Percentiles rank a stretch among this genome's conserved stretches.
phyloP scores from a whole-genome alignment of 768 basidiomycete genomes.

The Leccinum subtestaceum region DNA sequence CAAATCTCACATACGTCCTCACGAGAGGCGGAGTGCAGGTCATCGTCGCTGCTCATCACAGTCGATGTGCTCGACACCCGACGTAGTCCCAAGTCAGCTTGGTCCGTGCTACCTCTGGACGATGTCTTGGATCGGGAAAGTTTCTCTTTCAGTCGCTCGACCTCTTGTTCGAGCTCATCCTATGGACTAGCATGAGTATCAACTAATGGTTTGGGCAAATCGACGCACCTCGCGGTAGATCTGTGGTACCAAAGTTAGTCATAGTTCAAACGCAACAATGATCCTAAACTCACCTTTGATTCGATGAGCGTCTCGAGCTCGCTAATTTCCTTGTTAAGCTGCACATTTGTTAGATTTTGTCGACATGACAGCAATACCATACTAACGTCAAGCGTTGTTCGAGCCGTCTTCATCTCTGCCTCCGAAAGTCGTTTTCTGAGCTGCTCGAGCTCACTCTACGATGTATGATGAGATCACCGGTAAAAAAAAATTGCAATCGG shows the following conservation, averaged over 20 bases:
- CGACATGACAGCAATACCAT: not conserved
- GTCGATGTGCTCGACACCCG: conserved; percentile 21
- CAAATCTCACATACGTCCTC: conserved; percentile 79
- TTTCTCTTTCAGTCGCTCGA: conserved; percentile 74
- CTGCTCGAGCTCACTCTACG: conserved; percentile 65
- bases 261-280: not conserved
- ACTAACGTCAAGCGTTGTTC: conserved; percentile 65
- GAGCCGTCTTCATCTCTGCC: conserved; percentile 71
- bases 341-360: conserved; percentile 5
- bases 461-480: not conserved
- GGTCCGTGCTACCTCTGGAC: conserved; percentile 46
- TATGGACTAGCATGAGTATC: conserved; percentile 29
- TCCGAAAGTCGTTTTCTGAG: conserved; percentile 67
- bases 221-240: conserved; percentile 75
- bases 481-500: not conserved
- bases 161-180: conserved; percentile 86
- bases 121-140: conserved; percentile 57
- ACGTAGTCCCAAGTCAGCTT: conserved; percentile 29
- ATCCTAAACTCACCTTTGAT: conserved; percentile 60
- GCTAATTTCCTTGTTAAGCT: conserved; percentile 90
- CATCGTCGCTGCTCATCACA: conserved; percentile 25
- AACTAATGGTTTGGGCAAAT: not conserved
- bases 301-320: conserved; percentile 94
- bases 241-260: conserved; percentile 35
- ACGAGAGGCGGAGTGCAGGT: conserved; percentile 19